phyloP scores from a whole-genome alignment of 2,329 filamentous ascomycete species.

The Polytolypa hystricis region DNA sequence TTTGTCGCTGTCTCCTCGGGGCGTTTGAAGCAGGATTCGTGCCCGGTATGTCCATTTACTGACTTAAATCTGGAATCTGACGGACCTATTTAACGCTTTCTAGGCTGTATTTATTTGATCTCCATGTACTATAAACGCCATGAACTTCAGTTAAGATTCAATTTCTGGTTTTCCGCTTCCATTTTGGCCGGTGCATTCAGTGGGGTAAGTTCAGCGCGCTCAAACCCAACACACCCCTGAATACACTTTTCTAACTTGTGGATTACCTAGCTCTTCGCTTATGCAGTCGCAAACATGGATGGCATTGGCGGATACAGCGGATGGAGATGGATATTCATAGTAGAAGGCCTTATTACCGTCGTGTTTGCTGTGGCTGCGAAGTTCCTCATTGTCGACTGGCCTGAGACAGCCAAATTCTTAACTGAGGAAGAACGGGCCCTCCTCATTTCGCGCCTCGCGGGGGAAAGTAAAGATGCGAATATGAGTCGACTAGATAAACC shows the following conservation, averaged over 20 bases:
- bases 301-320: slow-evolving; percentile 28
- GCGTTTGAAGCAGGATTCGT: slow-evolving; percentile 30
- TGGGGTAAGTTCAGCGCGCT: slow-evolving; percentile 18
- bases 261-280: slow-evolving; percentile 27
- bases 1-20: slow-evolving; percentile 26
- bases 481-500: slow-evolving; percentile 45
- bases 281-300: slow-evolving; percentile 31
- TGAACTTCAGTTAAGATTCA: slow-evolving; percentile 30
- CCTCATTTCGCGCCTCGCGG: slow-evolving; percentile 31
- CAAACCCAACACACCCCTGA: not conserved
- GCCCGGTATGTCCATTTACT: slow-evolving; percentile 18
- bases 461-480: slow-evolving; percentile 33
- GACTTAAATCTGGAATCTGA: not conserved
- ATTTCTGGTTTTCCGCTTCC: slow-evolving; percentile 24
- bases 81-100: not conserved
- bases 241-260: not conserved
- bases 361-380: slow-evolving; percentile 38
- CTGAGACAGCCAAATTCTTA: slow-evolving; percentile 37
- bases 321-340: slow-evolving; percentile 41
- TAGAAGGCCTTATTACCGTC: slow-evolving; percentile 40
- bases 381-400: slow-evolving; percentile 38
- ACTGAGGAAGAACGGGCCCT: slow-evolving; percentile 34
- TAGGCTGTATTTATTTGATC: slow-evolving; percentile 25
- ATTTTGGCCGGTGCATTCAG: slow-evolving; percentile 32
- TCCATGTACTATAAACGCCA: slow-evolving; percentile 30